These are phyloP conservation scores for Pisolithus microcarpus DNA, from an alignment of 768 basidiomycete species.

Conservation along the genomic window DNA sequence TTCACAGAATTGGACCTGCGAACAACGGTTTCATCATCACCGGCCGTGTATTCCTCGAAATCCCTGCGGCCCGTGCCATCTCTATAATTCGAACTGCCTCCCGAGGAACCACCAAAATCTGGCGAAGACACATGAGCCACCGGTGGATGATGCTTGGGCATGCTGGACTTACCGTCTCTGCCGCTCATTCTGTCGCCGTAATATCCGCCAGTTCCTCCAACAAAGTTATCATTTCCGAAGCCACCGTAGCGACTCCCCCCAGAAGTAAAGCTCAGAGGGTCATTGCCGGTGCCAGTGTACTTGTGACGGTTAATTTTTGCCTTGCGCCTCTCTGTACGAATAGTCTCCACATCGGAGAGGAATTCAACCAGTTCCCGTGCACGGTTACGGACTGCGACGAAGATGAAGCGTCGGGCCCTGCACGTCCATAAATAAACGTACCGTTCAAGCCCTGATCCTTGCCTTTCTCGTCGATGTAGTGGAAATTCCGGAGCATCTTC, in stretches of 20 bases:
- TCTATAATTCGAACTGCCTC: constrained; percentile 49
- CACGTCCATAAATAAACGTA: constrained; percentile 24
- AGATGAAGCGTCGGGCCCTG: background rate
- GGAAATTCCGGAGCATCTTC: constrained; percentile 97
- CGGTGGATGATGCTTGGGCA: constrained; percentile 1
- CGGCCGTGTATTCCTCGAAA: constrained; percentile 95
- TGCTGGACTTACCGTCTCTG: constrained; percentile 30
- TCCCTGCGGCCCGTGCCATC: constrained; percentile 49
- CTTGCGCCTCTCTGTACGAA: constrained; percentile 83
- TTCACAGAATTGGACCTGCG: constrained; percentile 36
- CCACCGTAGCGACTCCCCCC: constrained; percentile 60
- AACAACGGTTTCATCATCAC: constrained; percentile 68
- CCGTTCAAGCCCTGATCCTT: constrained; percentile 98
- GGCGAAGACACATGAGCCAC: constrained; percentile 11
- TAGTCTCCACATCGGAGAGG: constrained; percentile 83
- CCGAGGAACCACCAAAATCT: constrained; percentile 32
- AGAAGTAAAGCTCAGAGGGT: constrained; percentile 58
- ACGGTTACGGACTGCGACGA: constrained; percentile 80
- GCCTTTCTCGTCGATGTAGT: constrained; percentile 97
- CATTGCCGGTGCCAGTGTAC: constrained; percentile 82
- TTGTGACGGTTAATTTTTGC: constrained; percentile 89
- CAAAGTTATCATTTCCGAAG: constrained; percentile 53
- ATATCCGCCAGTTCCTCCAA: constrained; percentile 29
- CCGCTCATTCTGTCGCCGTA: constrained; percentile 38
- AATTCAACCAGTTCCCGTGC: constrained; percentile 90